These are phyloP conservation scores for Erysiphe neolycopersici DNA, from an alignment of 2,329 filamentous ascomycete genomes.

Conservation along the genomic window DNA sequence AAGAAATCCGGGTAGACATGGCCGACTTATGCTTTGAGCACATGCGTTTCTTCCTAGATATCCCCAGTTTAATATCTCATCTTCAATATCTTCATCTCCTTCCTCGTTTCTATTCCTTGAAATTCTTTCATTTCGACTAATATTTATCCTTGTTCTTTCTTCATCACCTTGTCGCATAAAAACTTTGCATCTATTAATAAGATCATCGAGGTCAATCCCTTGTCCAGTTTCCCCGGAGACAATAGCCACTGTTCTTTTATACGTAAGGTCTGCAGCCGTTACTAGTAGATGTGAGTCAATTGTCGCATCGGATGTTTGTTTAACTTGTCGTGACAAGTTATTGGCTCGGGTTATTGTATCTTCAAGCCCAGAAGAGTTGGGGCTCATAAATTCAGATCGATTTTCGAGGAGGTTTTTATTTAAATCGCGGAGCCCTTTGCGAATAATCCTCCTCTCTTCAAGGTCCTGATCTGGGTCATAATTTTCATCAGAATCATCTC, in stretches of 20 bases:
- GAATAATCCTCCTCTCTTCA: conserved; percentile 42
- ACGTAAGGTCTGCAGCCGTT: conserved; percentile 50
- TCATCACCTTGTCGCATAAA: conserved; percentile 48
- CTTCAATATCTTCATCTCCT: conserved; percentile 41
- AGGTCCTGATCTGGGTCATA: conserved; percentile 70
- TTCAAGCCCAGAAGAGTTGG: conserved; percentile 35
- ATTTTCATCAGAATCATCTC: conserved; percentile 14
- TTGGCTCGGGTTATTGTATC: conserved; percentile 42
- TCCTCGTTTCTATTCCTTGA: conserved; percentile 24
- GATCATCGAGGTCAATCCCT: conserved; percentile 71
- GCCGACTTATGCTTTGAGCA: conserved; percentile 44
- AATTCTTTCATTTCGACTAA: neutral
- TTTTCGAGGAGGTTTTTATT: conserved; percentile 33
- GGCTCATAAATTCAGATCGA: conserved; percentile 40
- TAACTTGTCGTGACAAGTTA: conserved; percentile 36
- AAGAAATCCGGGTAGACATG: conserved; percentile 57
- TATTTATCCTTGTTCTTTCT: neutral
- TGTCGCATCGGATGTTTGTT: conserved; percentile 72
- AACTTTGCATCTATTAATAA: conserved; percentile 66
- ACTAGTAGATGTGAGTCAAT: conserved; percentile 76
- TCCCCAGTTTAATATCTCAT: conserved; percentile 65
- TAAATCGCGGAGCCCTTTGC: conserved; percentile 44
- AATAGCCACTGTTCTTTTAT: conserved; percentile 50
- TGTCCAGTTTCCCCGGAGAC: conserved; percentile 45
- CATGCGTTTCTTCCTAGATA: conserved; percentile 56